Evolutionary conservation across 441 rosid species (phyloP), one percentile per base, ranked within the genome.

Genomic region (Capsella rubella): DNA sequence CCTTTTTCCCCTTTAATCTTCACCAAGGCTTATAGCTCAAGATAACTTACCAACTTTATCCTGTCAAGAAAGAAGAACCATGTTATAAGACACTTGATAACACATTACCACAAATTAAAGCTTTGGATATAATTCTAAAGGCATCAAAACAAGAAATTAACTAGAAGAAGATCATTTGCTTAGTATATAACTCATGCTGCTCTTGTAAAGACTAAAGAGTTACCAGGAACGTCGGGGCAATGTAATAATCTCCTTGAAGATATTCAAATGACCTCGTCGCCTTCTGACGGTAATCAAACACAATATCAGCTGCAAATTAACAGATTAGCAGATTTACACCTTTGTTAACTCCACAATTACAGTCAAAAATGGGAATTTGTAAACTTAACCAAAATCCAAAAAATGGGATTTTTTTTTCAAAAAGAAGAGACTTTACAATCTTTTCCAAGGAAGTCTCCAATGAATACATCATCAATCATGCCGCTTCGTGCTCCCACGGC

Each of bases 241-340:
- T 92, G 85, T 90, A 89, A 75, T 92, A 95, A 81, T 95, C 97
- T 64, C 97, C 99, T 76, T 86, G 86, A 73, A 92, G 92, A 74
- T 95, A 81, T 84, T 90, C 93, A 76, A 95, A 95, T 8, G 97
- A 92, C 82, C 91, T 87, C 0, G 97, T 95, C 46, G 83, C 96
- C 72, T 90, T 95, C 77, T 90, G 96, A 56, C 97, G 85, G 71
- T 92, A 92, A 85, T 95, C 99, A 73, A 95, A 92, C 85, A 92
- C 99, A 67, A 95, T 86, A 82, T 95, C 97, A 71, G 97, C 97
- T 90, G 84, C 81, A 84, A 59, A 49, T 18, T 10, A 28, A 74
- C 18, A 74, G 3, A 46, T 31, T 43, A 0, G 51, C 51, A 32
- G 40, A 25, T 11, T 63, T n/a, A n/a, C n/a, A n/a, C n/a, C n/a